These are phyloP conservation scores for Asterella californica DNA, from an alignment of 225 moss, liverwort and hornwort genomes.

Conservation along the genomic window DNA sequence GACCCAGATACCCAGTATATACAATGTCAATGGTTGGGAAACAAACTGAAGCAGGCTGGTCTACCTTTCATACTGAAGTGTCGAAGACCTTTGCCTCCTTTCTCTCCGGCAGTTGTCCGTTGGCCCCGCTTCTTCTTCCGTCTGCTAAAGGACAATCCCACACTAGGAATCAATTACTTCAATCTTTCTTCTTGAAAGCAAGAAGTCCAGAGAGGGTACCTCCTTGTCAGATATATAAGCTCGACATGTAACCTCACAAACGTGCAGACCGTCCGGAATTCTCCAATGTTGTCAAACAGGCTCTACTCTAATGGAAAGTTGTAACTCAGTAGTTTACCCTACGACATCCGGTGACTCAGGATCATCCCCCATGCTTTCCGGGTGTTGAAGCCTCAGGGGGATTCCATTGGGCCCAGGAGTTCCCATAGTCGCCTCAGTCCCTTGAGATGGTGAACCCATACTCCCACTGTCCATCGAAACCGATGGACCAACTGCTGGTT, in stretches of 20 bases:
- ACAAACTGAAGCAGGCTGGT: background rate
- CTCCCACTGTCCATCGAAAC: slow-evolving; percentile 47
- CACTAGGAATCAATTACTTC: background rate
- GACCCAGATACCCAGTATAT: background rate
- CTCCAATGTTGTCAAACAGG: background rate
- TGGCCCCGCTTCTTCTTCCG: slow-evolving; percentile 97
- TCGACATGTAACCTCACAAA: background rate
- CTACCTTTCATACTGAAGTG: slow-evolving; percentile 99
- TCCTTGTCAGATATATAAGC: too few relatives aligned
- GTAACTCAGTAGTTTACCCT: slow-evolving; percentile 51
- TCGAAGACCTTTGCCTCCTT: slow-evolving; percentile 95
- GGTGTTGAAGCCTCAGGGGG: slow-evolving; percentile 65
- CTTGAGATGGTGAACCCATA: slow-evolving; percentile 42
- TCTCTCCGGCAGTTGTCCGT: slow-evolving; percentile 79
- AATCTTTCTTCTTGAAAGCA: background rate
- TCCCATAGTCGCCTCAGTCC: slow-evolving; percentile 31
- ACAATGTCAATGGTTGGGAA: background rate
- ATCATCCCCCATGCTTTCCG: slow-evolving; percentile 58
- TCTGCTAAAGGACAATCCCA: slow-evolving; percentile 27
- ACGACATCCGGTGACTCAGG: slow-evolving; percentile 88
- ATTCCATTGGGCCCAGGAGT: slow-evolving; percentile 45
- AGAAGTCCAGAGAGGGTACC: background rate
- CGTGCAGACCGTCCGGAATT: background rate
- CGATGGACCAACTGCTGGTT: slow-evolving; percentile 28
- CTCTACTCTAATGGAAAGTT: background rate